Base-by-base conservation (phyloP, 768 basidiomycete genomes). In the Auricularia cornea region DNA sequence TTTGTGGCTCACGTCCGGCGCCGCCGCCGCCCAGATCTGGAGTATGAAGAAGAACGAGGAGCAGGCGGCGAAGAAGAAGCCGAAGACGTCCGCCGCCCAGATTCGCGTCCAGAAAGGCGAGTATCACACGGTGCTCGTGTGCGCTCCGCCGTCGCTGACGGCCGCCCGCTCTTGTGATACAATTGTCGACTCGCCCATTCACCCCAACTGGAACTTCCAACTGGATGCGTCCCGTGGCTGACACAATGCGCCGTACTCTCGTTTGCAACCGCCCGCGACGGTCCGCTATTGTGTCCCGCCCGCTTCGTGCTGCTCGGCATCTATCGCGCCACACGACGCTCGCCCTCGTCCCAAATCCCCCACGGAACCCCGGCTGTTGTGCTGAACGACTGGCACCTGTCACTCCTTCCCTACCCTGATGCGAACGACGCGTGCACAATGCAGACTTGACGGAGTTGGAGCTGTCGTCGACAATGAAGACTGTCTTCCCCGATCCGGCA, bases 31-130 rank as follows among this genome's bases (percentile, higher is more conserved):
- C 33, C 67, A 99, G 97, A 98, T 99, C 71, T 98, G 97, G 90
- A 92, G 88, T 68, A 94, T 99, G 90, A 98, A 98, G 87, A 98
- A 98, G 88, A 92, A 89, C 71, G 94, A 98, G 81, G 93, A 98
- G 72, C 92, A 92, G 62, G 94, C 94, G 62, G 88, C 92, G 5
- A 98, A 94, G 90, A 96, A 87, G 86, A 92, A 90, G 82, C 97
- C 97, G 52, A 98, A 96, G 85, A 97, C 94, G 54, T 93, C 92
- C 71, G 96, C 97, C 18, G 97, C 97, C 31, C 95, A 98, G 77
- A 91, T 99, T 74, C 85, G 97, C 63, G 96, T 99, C n/a, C 97
- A 99, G 83, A 99, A 98, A 82, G 97, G 97, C 94, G 65, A 63
- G 79, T 68, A 54, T 54, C 51, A 10, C 62, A 31, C 12, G 6